Evolutionary conservation across 306 rosid genomes (phyloP), one percentile per base, ranked within the genome.

Genomic region (Herpetospermum pedunculosum): DNA sequence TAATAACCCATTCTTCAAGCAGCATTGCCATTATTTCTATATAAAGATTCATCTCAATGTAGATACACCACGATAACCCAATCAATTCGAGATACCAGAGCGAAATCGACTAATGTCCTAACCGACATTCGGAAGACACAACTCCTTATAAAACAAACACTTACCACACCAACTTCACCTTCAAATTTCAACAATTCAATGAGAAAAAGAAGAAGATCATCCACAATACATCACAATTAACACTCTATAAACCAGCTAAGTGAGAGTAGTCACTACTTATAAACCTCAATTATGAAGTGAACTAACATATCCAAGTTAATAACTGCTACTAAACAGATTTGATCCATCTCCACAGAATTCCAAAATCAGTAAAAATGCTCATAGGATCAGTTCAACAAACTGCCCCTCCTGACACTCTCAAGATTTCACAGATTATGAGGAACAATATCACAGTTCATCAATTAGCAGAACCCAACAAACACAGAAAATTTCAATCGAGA

Each of bases 401-500:
- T 10, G 73, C 14, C 35, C 73, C 50, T 67, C 13, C 12, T 67
- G 19, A 23, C 73, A 53, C 52, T 68, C 52, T 43, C 37, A 8
- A 43, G 21, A 14, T 25, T 72, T 30, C 5, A 30, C 40, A 30
- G 12, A 70, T 70, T 46, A 19, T 3, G 21, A n/a, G 18, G 46
- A 72, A 52, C 35, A 35, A 68, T 46, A 70, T 8, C 40, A 68
- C 38, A 13, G 50, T 38, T 65, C 32, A 19, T 21, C 12, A 38
- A 37, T 58, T 15, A n/a, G 19, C 21, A 28, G 12, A 29, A 29
- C 37, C 13, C 64, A 29, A 54, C 41, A 55, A 76, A 78, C 26
- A 63, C 81, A 25, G 58, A 59, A 50, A 79, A 81, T 38, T 73
- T 47, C 29, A 62, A 47, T 59, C 77, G 62, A 75, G 74, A 48